Conservation (phyloP, 768 basidiomycete genomes). For the Plicaturopsis crispa region DNA sequence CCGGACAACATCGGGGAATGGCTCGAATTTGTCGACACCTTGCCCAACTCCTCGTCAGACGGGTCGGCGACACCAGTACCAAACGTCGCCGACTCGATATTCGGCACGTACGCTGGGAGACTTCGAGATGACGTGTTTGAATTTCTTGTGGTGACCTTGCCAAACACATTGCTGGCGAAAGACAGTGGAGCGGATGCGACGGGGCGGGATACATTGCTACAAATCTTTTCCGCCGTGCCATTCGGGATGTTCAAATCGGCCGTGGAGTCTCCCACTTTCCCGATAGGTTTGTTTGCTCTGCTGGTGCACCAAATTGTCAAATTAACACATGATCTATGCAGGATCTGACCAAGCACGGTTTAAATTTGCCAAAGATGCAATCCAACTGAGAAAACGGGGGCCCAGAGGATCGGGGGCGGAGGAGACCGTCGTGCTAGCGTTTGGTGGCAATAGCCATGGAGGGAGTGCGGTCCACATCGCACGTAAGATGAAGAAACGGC, state of each 20-base stretch:
- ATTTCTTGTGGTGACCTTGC: slow-evolving; percentile 70
- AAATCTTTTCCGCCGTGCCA: slow-evolving; percentile 72
- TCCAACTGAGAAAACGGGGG: slow-evolving; percentile 77
- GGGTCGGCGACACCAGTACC: slow-evolving; percentile 45
- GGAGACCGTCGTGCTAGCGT: slow-evolving; percentile 89
- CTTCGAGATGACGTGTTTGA: slow-evolving; percentile 73
- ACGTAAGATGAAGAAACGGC: slow-evolving; percentile 77
- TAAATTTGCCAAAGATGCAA: slow-evolving; percentile 87
- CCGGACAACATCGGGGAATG: slow-evolving; percentile 69
- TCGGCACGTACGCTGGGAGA: slow-evolving; percentile 71
- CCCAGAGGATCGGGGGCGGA: slow-evolving; percentile 65
- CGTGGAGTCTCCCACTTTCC: slow-evolving; percentile 71
- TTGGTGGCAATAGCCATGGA: slow-evolving; percentile 62
- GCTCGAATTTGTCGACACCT: slow-evolving; percentile 67
- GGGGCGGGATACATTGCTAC: slow-evolving; percentile 64
- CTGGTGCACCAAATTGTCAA: slow-evolving; percentile 7
- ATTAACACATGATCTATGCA: slow-evolving; percentile 24
- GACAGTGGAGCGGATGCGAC: slow-evolving; percentile 28
- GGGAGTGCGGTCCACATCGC: slow-evolving; percentile 82
- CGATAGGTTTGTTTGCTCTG: slow-evolving; percentile 50
- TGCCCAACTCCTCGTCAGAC: slow-evolving; percentile 40
- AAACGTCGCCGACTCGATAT: slow-evolving; percentile 56
- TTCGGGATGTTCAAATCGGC: slow-evolving; percentile 85
- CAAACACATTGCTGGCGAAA: slow-evolving; percentile 52
- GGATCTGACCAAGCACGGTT: slow-evolving; percentile 83